Percentiles rank a stretch among this genome's conserved stretches.
Evolutionary conservation across 2,329 filamentous ascomycete species (phyloP).

Genomic region (Colletotrichum chrysophilum): DNA sequence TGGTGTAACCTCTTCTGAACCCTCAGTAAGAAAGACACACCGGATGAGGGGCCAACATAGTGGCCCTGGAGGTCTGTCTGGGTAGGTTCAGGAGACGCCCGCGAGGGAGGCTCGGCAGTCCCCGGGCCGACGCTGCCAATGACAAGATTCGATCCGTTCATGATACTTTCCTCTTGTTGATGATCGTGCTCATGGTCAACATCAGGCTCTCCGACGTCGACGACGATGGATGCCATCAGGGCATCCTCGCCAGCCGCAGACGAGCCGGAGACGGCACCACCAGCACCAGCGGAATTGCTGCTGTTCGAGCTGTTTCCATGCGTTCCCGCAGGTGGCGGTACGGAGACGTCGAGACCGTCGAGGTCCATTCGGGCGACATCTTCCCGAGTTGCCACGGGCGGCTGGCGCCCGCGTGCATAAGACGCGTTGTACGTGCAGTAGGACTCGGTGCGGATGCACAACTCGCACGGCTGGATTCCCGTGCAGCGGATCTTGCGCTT

Average conservation of each 20-base stretch:
- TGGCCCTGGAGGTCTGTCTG: constrained; percentile 36
- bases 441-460: constrained; percentile 33
- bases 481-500: constrained; percentile 45
- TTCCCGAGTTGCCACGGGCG: constrained; percentile 36
- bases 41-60: constrained; percentile 36
- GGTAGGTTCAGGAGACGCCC: constrained; percentile 40
- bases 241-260: not conserved
- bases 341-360: constrained; percentile 5
- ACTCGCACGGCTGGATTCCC: constrained; percentile 34
- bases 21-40: constrained; percentile 32
- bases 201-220: not conserved
- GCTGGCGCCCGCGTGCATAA: constrained; percentile 51
- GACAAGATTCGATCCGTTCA: not conserved
- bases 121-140: not conserved
- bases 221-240: not conserved
- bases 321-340: not conserved
- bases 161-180: not conserved
- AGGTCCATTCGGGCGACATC: constrained; percentile 7
- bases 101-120: constrained; percentile 48
- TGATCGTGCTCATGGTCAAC: not conserved
- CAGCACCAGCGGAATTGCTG: not conserved
- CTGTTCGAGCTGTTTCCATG: not conserved
- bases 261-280: not conserved
- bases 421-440: constrained; percentile 54
- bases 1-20: constrained; percentile 34